These are phyloP conservation scores for Boehmeria nivea DNA, from an alignment of 306 rosid species.

Conservation along the genomic window DNA sequence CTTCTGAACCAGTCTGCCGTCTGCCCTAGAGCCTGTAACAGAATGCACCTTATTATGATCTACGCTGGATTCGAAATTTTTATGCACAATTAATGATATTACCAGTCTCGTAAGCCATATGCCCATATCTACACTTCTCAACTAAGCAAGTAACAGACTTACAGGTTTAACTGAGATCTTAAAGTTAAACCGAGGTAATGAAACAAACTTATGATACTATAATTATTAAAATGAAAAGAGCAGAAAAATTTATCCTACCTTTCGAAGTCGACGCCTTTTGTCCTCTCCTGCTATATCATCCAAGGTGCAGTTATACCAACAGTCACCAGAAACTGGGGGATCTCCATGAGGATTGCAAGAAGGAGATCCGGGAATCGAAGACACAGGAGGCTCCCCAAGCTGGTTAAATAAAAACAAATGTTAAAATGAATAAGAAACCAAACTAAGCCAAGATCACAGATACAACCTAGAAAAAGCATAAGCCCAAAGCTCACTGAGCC, in stretches of 20 bases:
- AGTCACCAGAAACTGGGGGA: slow-evolving; percentile 83
- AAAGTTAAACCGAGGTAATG: no score
- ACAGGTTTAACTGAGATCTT: neutral
- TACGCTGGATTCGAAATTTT: no score
- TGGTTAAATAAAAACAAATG: slow-evolving; percentile 24
- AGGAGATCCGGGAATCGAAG: slow-evolving; percentile 51
- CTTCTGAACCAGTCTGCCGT: slow-evolving; percentile 94
- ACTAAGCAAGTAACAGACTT: neutral
- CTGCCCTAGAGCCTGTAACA: slow-evolving; percentile 82
- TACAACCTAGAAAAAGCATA: slow-evolving; percentile 1
- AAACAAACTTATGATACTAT: no score
- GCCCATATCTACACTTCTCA: no score
- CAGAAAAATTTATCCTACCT: slow-evolving; percentile 38
- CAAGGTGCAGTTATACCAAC: slow-evolving; percentile 94
- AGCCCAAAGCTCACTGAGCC: neutral
- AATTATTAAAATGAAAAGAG: neutral
- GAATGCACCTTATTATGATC: slow-evolving; percentile 23
- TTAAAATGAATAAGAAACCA: slow-evolving; percentile 14
- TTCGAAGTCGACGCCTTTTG: slow-evolving; percentile 74
- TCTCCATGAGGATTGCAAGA: slow-evolving; percentile 70
- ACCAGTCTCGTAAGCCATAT: neutral
- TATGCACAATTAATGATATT: neutral
- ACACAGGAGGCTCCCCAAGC: slow-evolving; percentile 86
- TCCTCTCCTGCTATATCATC: slow-evolving; percentile 94
- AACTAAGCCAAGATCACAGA: slow-evolving; percentile 14